These are phyloP conservation scores for Exophiala sideris DNA, from an alignment of 2,329 filamentous ascomycete species.

Conservation along the genomic window DNA sequence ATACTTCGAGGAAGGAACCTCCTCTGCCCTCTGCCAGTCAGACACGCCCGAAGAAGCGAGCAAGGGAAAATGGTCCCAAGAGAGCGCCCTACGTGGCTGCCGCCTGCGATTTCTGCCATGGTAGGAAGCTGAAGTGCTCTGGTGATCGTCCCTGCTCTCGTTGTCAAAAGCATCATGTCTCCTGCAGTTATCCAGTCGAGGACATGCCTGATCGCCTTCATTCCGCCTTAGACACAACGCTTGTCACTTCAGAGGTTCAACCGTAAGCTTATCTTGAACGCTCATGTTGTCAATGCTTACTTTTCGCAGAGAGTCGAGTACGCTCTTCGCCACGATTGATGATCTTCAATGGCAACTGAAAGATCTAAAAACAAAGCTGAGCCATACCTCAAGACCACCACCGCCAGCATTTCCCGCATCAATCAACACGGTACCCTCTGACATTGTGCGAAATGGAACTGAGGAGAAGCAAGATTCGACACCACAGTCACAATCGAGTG, in stretches of 20 bases:
- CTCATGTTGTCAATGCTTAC: background rate
- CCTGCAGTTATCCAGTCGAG: slow-evolving; percentile 7
- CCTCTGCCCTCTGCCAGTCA: too few relatives aligned
- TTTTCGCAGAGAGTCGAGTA: background rate
- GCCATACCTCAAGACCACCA: background rate
- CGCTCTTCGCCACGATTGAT: background rate
- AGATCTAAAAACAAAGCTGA: slow-evolving; percentile 3
- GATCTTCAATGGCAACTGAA: slow-evolving; percentile 6
- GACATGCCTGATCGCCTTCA: background rate
- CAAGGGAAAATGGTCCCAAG: background rate
- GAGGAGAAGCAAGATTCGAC: background rate
- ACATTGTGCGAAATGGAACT: background rate
- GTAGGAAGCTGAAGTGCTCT: slow-evolving; percentile 8
- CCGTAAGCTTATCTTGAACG: background rate
- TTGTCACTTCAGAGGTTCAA: background rate
- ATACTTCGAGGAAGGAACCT: too few relatives aligned
- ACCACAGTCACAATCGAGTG: background rate
- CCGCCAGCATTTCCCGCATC: background rate
- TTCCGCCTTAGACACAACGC: background rate
- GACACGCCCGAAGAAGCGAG: slow-evolving; percentile 3
- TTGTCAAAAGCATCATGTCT: slow-evolving; percentile 7
- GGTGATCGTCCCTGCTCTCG: slow-evolving; percentile 10
- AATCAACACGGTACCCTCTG: background rate
- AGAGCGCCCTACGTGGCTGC: slow-evolving; percentile 8
- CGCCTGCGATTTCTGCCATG: slow-evolving; percentile 10